Evolutionary conservation across 106 monocot species (phyloP).

Genomic region (Acanthochlamys bracteata): DNA sequence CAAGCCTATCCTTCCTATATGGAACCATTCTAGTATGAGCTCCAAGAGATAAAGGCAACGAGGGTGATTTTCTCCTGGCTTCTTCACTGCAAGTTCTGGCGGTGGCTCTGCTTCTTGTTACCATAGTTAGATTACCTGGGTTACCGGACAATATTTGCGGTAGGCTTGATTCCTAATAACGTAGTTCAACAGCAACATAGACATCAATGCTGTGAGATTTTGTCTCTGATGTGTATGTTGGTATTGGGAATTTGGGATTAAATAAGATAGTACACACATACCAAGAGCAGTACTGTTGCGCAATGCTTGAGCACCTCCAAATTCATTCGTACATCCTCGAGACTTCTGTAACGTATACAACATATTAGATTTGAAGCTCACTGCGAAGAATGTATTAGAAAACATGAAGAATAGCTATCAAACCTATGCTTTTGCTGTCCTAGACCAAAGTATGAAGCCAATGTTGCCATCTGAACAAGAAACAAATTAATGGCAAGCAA

Average conservation of each 20-base stretch:
- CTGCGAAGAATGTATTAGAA: not conserved
- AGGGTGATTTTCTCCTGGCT: slow-evolving; percentile 42
- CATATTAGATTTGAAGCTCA: not conserved
- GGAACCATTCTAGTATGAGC: slow-evolving; percentile 27
- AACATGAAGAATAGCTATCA: too few relatives aligned
- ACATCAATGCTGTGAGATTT: too few relatives aligned
- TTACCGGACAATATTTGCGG: slow-evolving; percentile 37
- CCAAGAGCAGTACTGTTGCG: slow-evolving; percentile 74
- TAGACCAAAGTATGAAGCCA: slow-evolving; percentile 83
- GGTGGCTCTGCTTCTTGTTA: slow-evolving; percentile 61
- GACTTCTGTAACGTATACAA: slow-evolving; percentile 63
- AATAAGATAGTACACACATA: slow-evolving; percentile 3
- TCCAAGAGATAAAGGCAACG: slow-evolving; percentile 20
- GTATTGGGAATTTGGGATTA: too few relatives aligned
- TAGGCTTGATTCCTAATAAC: slow-evolving; percentile 60
- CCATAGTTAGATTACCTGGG: slow-evolving; percentile 17
- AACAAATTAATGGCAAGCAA: too few relatives aligned
- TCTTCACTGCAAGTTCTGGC: slow-evolving; percentile 30
- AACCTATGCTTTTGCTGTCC: slow-evolving; percentile 90
- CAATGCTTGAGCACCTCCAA: slow-evolving; percentile 92
- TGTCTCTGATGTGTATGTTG: too few relatives aligned
- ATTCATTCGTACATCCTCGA: slow-evolving; percentile 89
- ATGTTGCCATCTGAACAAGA: slow-evolving; percentile 74
- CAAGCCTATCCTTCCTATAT: slow-evolving; percentile 28
- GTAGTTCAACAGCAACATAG: too few relatives aligned